These are phyloP conservation scores for Alternaria dauci DNA, from an alignment of 2,329 filamentous ascomycete species.

Conservation along the genomic window DNA sequence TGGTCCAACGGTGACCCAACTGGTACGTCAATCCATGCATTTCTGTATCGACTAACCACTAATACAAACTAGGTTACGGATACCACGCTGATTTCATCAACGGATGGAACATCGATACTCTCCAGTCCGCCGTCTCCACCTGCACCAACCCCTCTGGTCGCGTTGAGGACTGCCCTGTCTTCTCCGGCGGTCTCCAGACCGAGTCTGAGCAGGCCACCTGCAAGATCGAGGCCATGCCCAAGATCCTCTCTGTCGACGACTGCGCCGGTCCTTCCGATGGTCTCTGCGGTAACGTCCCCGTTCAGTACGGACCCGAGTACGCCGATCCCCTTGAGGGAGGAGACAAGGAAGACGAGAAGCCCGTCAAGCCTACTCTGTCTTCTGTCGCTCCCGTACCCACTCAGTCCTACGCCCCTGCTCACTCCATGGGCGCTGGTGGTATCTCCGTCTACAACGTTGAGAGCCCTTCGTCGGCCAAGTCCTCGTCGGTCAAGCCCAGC, in stretches of 20 bases:
- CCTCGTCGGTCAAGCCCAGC: conserved; percentile 8
- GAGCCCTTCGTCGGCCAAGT: conserved; percentile 10
- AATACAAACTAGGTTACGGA: conserved; percentile 65
- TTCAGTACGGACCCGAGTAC: conserved; percentile 56
- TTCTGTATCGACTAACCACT: conserved; percentile 8
- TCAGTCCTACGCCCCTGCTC: conserved; percentile 46
- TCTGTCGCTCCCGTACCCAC: conserved; percentile 41
- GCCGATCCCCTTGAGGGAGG: conserved; percentile 44
- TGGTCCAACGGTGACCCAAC: conserved; percentile 76
- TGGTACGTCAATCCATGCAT: conserved; percentile 61
- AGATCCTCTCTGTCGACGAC: conserved; percentile 66
- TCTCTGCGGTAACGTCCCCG: conserved; percentile 72
- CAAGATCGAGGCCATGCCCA: conserved; percentile 66
- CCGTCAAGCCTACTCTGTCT: conserved; percentile 27
- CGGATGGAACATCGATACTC: conserved; percentile 72
- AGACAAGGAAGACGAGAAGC: conserved; percentile 30
- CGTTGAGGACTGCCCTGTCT: conserved; percentile 78
- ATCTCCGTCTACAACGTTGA: conserved; percentile 45
- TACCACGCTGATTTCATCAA: conserved; percentile 76
- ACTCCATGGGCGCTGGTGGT: conserved; percentile 41
- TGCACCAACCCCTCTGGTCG: conserved; percentile 77
- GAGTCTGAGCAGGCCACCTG: conserved; percentile 66
- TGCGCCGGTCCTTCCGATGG: conserved; percentile 62
- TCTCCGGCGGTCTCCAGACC: conserved; percentile 65
- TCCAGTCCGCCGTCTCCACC: conserved; percentile 72